phyloP scores from a whole-genome alignment of 129 eudicot species.

The Arctium lappa region DNA sequence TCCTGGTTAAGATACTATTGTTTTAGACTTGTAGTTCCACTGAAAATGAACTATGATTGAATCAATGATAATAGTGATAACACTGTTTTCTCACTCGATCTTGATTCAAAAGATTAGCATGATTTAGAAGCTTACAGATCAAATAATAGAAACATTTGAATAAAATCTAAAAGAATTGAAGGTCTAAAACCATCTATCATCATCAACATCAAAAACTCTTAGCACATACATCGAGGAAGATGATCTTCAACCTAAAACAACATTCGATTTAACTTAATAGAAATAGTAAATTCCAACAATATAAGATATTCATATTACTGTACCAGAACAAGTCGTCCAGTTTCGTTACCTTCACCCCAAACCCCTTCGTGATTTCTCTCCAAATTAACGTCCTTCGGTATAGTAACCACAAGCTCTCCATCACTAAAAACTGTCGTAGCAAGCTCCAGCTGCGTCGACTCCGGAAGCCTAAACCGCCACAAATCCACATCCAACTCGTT shows the following conservation, averaged over 20 bases:
- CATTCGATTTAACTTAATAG: conserved; percentile 22
- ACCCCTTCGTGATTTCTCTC: conserved; percentile 26
- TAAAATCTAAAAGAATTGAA: background rate
- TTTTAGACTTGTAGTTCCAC: background rate
- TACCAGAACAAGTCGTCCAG: conserved; percentile 67
- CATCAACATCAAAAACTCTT: conserved; percentile 13
- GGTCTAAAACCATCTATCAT: background rate
- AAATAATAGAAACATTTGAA: background rate
- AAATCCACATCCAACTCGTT: conserved; percentile 59
- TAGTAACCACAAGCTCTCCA: conserved; percentile 83
- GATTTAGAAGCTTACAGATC: background rate
- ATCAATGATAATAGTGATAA: background rate
- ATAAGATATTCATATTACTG: conserved; percentile 37
- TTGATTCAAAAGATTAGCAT: background rate
- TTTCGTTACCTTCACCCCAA: conserved; percentile 44
- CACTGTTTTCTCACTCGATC: background rate
- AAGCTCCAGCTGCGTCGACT: conserved; percentile 57
- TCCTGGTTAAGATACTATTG: background rate
- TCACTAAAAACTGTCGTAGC: conserved; percentile 65
- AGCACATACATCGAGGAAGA: conserved; percentile 7
- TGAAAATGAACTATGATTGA: background rate
- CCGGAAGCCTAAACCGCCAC: conserved; percentile 92
- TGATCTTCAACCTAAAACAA: conserved; percentile 16
- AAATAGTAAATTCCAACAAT: conserved; percentile 4
- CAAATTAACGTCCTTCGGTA: conserved; percentile 58